Evolutionary conservation across 352 stramenopile species (phyloP).

Genomic region (Phytophthora melonis): DNA sequence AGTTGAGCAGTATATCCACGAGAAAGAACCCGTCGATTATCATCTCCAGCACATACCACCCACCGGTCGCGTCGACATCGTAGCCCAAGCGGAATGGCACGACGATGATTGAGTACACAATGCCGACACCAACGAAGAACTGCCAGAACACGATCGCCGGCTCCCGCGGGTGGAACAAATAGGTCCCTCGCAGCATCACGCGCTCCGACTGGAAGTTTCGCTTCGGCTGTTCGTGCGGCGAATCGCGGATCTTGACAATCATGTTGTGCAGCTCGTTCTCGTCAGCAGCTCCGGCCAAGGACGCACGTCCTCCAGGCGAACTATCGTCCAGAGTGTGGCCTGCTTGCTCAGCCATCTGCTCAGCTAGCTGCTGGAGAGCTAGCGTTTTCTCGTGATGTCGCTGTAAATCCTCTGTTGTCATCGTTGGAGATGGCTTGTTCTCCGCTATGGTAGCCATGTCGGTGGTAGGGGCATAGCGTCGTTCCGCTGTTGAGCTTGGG

Average conservation of each 20-base stretch:
- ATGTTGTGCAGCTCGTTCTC: slow-evolving; percentile 44
- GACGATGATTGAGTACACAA: slow-evolving; percentile 91
- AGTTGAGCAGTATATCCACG: slow-evolving; percentile 89
- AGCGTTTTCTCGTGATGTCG: slow-evolving; percentile 24
- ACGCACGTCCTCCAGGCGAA: slow-evolving; percentile 18
- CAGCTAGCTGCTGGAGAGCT: slow-evolving; percentile 26
- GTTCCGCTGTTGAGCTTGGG: background rate
- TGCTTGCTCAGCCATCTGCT: slow-evolving; percentile 19
- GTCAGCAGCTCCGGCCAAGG: slow-evolving; percentile 27
- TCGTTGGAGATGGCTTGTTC: background rate
- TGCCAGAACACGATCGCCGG: slow-evolving; percentile 77
- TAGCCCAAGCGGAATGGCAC: slow-evolving; percentile 92
- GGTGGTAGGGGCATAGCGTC: slow-evolving; percentile 27
- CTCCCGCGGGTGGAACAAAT: slow-evolving; percentile 81
- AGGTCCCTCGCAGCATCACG: slow-evolving; percentile 71
- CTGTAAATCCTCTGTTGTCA: slow-evolving; percentile 6
- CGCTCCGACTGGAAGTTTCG: slow-evolving; percentile 62
- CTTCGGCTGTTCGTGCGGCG: slow-evolving; percentile 48
- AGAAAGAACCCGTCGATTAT: slow-evolving; percentile 88
- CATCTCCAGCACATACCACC: slow-evolving; percentile 73
- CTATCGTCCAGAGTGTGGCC: background rate
- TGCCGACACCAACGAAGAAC: slow-evolving; percentile 75
- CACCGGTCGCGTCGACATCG: slow-evolving; percentile 58
- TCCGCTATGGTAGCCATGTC: slow-evolving; percentile 3
- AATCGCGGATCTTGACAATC: slow-evolving; percentile 64